A percentile compares a stretch with the other conserved stretches of the same genome.
Evolutionary conservation across 768 basidiomycete species (phyloP).

Genomic region (Coprinopsis marcescibilis): DNA sequence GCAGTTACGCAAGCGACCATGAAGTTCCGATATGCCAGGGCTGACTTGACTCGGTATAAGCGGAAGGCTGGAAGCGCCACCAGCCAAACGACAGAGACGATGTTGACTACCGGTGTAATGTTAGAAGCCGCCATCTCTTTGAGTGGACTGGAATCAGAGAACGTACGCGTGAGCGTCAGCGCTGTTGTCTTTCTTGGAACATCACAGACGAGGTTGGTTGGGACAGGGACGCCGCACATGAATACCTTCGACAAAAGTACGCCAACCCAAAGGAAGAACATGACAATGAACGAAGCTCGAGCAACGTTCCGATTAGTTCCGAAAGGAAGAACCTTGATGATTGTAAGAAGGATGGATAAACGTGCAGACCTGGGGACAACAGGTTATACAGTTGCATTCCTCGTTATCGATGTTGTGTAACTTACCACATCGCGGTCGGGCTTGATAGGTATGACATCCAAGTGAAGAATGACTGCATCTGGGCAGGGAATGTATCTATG

Average conservation of each 20-base stretch:
- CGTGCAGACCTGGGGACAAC: neutral
- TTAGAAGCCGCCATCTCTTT: neutral
- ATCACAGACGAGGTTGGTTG: neutral
- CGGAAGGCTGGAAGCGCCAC: neutral
- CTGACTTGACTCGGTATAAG: neutral
- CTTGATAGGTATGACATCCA: neutral
- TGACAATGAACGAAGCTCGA: neutral
- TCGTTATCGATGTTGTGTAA: neutral
- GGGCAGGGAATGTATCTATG: neutral
- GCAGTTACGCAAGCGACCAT: neutral
- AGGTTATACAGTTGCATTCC: neutral
- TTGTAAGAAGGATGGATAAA: neutral
- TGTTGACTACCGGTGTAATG: neutral
- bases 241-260: neutral
- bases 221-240: slow-evolving; percentile 3
- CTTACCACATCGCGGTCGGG: neutral
- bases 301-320: neutral
- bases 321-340: neutral
- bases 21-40: neutral
- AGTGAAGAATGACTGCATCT: neutral
- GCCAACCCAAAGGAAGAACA: neutral
- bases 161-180: neutral
- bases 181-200: neutral
- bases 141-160: neutral
- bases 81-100: neutral